Evolutionary conservation across 345 rosid genomes (phyloP).

Genomic region (Tarenaya hassleriana): DNA sequence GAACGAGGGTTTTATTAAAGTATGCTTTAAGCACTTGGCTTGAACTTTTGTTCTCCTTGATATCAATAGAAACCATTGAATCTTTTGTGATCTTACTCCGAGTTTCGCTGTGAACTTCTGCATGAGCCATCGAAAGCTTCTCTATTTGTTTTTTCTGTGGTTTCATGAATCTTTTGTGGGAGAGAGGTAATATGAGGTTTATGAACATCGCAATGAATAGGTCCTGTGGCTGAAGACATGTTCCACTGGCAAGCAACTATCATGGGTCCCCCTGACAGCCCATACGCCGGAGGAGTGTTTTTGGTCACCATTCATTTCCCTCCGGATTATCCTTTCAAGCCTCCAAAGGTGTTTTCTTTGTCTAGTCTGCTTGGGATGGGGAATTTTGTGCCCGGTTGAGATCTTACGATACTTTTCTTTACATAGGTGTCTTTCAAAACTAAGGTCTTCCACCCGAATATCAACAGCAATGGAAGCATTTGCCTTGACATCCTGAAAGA

Average conservation of each 20-base stretch:
- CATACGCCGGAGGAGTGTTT: conserved; percentile 36
- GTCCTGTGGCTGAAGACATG: conserved; percentile 38
- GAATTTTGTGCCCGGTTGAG: too few relatives aligned
- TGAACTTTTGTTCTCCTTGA: too few relatives aligned
- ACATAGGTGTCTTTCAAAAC: conserved; percentile 3
- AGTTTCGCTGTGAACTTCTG: too few relatives aligned
- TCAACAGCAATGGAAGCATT: conserved; percentile 8
- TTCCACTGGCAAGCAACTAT: conserved; percentile 41
- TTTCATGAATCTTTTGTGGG: not conserved
- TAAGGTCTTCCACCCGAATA: conserved; percentile 10
- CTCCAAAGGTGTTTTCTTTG: conserved; percentile 32
- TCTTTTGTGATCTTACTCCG: too few relatives aligned
- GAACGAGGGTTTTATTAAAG: too few relatives aligned
- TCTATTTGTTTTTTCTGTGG: too few relatives aligned
- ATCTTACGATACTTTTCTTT: not conserved
- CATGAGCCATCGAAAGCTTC: too few relatives aligned
- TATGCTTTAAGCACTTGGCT: too few relatives aligned
- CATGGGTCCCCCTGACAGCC: conserved; percentile 37
- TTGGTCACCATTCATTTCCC: conserved; percentile 35
- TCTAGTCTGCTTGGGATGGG: not conserved
- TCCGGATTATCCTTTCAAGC: conserved; percentile 41
- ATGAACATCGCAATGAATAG: too few relatives aligned
- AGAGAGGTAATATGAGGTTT: too few relatives aligned
- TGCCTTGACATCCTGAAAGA: conserved; percentile 8
- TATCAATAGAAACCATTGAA: too few relatives aligned